phyloP scores from a whole-genome alignment of 352 stramenopile genomes.

The Blastocystis sp. region DNA sequence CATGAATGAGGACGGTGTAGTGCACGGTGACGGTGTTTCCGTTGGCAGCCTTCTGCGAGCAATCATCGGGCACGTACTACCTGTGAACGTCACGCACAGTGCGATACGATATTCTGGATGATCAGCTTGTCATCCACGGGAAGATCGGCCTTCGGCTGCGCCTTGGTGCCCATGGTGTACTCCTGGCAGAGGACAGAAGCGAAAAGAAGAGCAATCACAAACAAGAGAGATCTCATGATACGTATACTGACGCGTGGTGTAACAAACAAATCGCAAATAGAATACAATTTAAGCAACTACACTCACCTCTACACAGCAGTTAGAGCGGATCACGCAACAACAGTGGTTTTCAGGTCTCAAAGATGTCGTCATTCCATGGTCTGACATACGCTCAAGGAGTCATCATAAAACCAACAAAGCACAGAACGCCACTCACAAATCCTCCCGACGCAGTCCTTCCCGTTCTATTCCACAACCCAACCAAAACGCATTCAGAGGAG shows the following conservation, averaged over 20 bases:
- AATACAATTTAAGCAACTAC: not conserved
- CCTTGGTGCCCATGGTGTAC: conserved; percentile 52
- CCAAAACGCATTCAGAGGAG: too few species aligned
- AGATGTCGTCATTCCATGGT: conserved; percentile 48
- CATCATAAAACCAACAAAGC: conserved; percentile 21
- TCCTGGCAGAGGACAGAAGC: conserved; percentile 18
- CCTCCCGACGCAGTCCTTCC: not conserved
- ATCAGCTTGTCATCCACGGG: conserved; percentile 36
- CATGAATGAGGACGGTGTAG: conserved; percentile 14
- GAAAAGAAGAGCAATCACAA: conserved; percentile 14
- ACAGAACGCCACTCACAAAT: conserved; percentile 1
- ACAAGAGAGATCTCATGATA: conserved; percentile 19
- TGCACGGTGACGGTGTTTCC: conserved; percentile 54
- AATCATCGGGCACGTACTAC: conserved; percentile 53
- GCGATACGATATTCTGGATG: conserved; percentile 44
- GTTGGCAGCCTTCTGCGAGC: conserved; percentile 48
- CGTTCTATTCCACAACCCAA: not conserved
- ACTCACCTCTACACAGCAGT: not conserved
- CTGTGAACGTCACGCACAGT: not conserved
- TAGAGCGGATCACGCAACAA: not conserved
- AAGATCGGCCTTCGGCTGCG: conserved; percentile 44
- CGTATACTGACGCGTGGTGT: not conserved
- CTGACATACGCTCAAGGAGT: conserved; percentile 63
- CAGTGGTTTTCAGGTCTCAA: conserved; percentile 61
- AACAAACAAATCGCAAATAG: conserved; percentile 27